These are phyloP conservation scores for Metarhizium sp. DNA, from an alignment of 2,329 filamentous ascomycete species.

Conservation along the genomic window DNA sequence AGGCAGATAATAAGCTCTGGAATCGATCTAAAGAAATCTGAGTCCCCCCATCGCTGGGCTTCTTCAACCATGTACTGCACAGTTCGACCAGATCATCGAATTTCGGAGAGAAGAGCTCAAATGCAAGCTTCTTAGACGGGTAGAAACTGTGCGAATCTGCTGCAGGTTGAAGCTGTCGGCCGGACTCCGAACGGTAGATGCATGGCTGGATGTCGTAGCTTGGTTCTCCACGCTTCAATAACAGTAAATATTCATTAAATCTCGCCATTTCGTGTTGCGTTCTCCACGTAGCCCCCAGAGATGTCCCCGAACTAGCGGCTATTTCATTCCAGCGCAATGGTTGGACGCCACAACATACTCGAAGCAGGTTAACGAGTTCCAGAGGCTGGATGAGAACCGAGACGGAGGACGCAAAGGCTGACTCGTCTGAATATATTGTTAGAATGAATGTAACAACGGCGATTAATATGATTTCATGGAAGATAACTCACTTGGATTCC, in stretches of 20 bases:
- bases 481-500: conserved; percentile 61
- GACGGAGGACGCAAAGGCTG: conserved; percentile 54
- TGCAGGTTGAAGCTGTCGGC: conserved; percentile 12
- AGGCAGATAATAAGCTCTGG: conserved; percentile 41
- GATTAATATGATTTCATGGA: background rate
- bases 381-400: conserved; percentile 53
- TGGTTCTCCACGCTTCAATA: conserved; percentile 29
- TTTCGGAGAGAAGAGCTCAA: conserved; percentile 46
- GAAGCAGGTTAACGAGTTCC: conserved; percentile 60
- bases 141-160: conserved; percentile 23
- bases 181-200: conserved; percentile 3
- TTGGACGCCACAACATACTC: conserved; percentile 52
- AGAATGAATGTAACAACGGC: background rate
- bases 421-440: conserved; percentile 46
- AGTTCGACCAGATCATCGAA: conserved; percentile 38
- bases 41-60: conserved; percentile 32
- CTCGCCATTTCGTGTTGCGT: conserved; percentile 31
- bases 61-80: conserved; percentile 37
- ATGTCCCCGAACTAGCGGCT: conserved; percentile 34
- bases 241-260: conserved; percentile 45
- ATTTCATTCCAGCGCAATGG: conserved; percentile 20
- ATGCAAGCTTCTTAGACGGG: conserved; percentile 38
- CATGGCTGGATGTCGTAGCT: background rate
- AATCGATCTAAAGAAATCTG: conserved; percentile 44
- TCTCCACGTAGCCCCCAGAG: conserved; percentile 39